Base-by-base conservation (phyloP, 139 green algal genomes). In the Picochlorum sp. region DNA sequence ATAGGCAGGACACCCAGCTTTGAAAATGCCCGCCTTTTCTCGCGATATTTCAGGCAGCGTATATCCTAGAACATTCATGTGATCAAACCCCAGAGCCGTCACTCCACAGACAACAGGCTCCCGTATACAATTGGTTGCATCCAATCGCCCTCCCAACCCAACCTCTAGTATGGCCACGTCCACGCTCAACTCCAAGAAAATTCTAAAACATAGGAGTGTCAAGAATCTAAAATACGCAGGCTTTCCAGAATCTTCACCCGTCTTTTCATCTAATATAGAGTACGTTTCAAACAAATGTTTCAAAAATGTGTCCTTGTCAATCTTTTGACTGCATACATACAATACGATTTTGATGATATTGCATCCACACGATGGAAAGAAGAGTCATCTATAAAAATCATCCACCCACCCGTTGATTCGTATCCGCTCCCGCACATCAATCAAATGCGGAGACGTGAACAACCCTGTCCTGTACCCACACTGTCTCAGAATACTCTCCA, bases 11-110 rank as follows among this genome's bases (percentile, higher is more conserved):
- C 64, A 50, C 8, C 78, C 72, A 0, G 58, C 10, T 77, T 96
- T 92, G 56, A 97, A 83, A 63, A 97, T 95, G 55, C 91, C 92
- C 4, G 86, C 94, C 80, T 99, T 99, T 63, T 99, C 93, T 5
- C 65, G 28, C 3, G 94, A 93, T 63, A 99, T 99, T 45, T 88
- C 67, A 31, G 75, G 74, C 64, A 98, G 69, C 1, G 93, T 98
- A 82, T 97, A 45, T 0, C 92, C 92, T 50, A 97, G 77, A 34
- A 96, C 62, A 63, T 96, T 90, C 78, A 95, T 90, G 81, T 99
- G 94, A 73, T 99, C 94, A 47, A 91, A 90, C 16, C 92, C 94
- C 15, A 99, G 81, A 7, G 79, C 79, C 15, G 87, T 86, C 37
- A 99, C 75, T 26, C 86, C 92, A 57, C 80, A 88, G 1, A 86